phyloP scores from a whole-genome alignment of 257 asterid genomes.

The Mitragyna speciosa region DNA sequence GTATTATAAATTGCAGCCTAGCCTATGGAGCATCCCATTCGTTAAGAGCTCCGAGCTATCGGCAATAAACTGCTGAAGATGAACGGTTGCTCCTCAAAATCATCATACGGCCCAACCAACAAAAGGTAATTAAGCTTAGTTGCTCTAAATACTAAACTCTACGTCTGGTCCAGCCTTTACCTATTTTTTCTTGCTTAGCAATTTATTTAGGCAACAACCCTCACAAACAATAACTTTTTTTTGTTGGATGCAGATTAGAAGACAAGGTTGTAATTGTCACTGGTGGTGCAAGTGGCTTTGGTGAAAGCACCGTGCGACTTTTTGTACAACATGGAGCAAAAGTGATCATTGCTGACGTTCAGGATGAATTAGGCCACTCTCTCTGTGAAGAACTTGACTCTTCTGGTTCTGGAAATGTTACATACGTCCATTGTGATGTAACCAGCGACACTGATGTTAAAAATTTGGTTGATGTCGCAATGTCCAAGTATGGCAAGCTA shows the following conservation, averaged over 20 bases:
- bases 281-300: constrained; percentile 90
- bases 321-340: constrained; percentile 67
- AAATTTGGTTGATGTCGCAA: constrained; percentile 37
- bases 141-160: background rate
- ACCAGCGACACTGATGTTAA: constrained; percentile 46
- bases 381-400: constrained; percentile 41
- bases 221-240: too few species aligned
- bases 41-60: background rate
- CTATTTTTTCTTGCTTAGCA: too few species aligned
- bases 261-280: constrained; percentile 80
- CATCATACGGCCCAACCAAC: constrained; percentile 9
- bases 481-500: constrained; percentile 49
- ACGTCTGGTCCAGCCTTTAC: too few species aligned
- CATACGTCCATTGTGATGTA: constrained; percentile 70
- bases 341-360: constrained; percentile 73
- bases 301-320: constrained; percentile 66
- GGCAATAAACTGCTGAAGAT: constrained; percentile 13
- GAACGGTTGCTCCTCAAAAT: constrained; percentile 11
- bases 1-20: background rate
- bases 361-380: constrained; percentile 49
- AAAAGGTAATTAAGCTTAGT: constrained; percentile 19
- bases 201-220: too few species aligned
- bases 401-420: constrained; percentile 14
- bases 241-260: constrained; percentile 41
- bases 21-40: constrained; percentile 14